phyloP scores from a whole-genome alignment of 495 filamentous ascomycete species.

The Penicillium pancosmium region DNA sequence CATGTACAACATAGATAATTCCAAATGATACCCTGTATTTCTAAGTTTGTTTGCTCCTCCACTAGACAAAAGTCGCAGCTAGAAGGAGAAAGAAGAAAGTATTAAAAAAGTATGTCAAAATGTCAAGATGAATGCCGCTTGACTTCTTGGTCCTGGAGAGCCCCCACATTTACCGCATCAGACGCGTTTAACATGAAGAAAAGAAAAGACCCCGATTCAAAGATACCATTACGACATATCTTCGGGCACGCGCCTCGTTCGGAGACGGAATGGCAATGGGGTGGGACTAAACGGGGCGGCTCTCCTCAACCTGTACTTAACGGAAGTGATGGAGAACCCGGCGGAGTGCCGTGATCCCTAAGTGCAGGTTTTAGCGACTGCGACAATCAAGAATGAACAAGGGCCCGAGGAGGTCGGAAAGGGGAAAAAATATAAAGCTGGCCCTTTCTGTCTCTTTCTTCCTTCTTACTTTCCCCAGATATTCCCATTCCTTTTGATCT shows the following conservation, averaged over 20 bases:
- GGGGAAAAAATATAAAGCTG: constrained; percentile 19
- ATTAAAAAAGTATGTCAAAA: background rate
- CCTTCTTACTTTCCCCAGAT: constrained; percentile 6
- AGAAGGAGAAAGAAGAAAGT: too few species aligned
- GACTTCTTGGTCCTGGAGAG: background rate
- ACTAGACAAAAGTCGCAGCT: too few species aligned
- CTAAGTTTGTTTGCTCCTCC: background rate
- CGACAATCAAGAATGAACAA: constrained; percentile 19
- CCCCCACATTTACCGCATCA: constrained; percentile 6
- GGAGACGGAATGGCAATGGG: constrained; percentile 25
- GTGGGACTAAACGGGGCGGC: constrained; percentile 36
- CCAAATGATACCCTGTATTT: constrained; percentile 24
- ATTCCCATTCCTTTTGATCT: background rate
- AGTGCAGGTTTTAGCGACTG: constrained; percentile 54
- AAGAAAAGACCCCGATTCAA: background rate
- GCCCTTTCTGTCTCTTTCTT: constrained; percentile 11
- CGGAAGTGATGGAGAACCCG: constrained; percentile 42
- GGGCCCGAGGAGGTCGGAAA: constrained; percentile 16
- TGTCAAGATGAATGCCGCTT: background rate
- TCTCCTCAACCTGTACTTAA: constrained; percentile 58
- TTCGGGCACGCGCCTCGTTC: constrained; percentile 14
- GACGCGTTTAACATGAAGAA: constrained; percentile 1
- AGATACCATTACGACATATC: constrained; percentile 17
- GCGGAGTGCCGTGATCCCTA: constrained; percentile 47
- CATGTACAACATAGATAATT: constrained; percentile 16